These are phyloP conservation scores for Leishmania aethiopica DNA, from an alignment of 208 protist genomes.

Conservation along the genomic window DNA sequence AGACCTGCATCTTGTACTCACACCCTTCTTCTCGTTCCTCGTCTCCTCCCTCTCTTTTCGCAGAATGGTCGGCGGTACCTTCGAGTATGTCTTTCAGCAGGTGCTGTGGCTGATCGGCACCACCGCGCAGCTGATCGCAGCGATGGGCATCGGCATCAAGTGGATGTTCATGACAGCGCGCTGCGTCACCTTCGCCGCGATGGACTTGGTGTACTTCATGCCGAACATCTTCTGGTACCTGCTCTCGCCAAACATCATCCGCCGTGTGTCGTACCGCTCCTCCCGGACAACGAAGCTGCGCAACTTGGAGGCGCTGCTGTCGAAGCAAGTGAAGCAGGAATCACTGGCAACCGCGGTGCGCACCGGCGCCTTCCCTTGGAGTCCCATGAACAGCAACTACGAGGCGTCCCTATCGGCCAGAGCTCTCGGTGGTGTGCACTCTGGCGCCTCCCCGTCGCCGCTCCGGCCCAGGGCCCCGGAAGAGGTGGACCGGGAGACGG, in stretches of 20 bases:
- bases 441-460: not conserved
- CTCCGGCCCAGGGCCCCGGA: not conserved
- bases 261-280: constrained; percentile 77
- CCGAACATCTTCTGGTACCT: constrained; percentile 73
- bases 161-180: constrained; percentile 80
- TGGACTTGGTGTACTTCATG: constrained; percentile 70
- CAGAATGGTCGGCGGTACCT: constrained; percentile 27
- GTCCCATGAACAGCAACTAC: not conserved
- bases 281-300: constrained; percentile 56
- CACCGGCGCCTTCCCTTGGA: constrained; percentile 2
- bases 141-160: constrained; percentile 81
- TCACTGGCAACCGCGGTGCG: not conserved
- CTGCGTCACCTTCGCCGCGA: constrained; percentile 55
- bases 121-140: constrained; percentile 53
- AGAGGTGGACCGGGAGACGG: constrained; percentile 18
- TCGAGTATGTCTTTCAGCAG: constrained; percentile 63
- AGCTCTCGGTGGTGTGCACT: no score
- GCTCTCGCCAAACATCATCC: constrained; percentile 75
- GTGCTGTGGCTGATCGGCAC: constrained; percentile 62
- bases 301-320: constrained; percentile 53
- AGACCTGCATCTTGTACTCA: not conserved
- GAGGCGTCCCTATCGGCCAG: not conserved
- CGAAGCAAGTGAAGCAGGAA: constrained; percentile 11
- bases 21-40: not conserved
- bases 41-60: not conserved